Evolutionary conservation across 2,329 filamentous ascomycete species (phyloP), one percentile per base, ranked within the genome.

Genomic region (Fusarium xylarioides): DNA sequence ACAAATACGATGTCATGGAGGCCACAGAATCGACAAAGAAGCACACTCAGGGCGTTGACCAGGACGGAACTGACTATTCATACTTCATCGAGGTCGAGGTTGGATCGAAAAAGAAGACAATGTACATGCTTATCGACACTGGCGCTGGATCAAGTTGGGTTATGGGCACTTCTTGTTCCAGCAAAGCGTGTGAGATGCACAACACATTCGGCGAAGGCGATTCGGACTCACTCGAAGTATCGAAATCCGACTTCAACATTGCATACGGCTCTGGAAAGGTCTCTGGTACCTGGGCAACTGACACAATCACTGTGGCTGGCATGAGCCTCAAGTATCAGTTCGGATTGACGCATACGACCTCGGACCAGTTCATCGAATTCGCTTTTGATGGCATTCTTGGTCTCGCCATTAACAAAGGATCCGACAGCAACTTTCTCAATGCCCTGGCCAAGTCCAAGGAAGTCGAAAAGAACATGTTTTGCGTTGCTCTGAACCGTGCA

Each of bases 311-410:
- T 8, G 83, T 97, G 72, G 92, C 91, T 5, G 90, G 89, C 21
- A 85, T 95, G 70, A 88, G 86, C 46, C 79, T 94, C 19, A 80
- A 86, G 4, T 86, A 94, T 75, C 85, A 89, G 7, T 93, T 97
- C 77, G 95, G 95, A 9, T 82, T 95, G 66, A 93, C 92, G 28
- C 88, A 87, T 38, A 87, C 87, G 30, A 93, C 93, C 4, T 94
- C 93, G 2, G 82, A 89, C 57, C 91, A 96, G 71, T 97, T 97
- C 80, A 82, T 85, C 34, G 87, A 88, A 58, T 97, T 95, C 76
- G 92, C 93, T 4, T 95, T 97, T 81, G 95, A 97, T 80, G 95
- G 95, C 30, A 97, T 97, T 54, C 84, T 97, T 6, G 95, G 94
- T 8, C 83, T 97, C 30, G 92, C 93, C 21, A 90, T 91, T 75